Evolutionary conservation across 495 filamentous ascomycete genomes (phyloP), one percentile per base, ranked within the genome.

Genomic region (Aspergillus panamensis): DNA sequence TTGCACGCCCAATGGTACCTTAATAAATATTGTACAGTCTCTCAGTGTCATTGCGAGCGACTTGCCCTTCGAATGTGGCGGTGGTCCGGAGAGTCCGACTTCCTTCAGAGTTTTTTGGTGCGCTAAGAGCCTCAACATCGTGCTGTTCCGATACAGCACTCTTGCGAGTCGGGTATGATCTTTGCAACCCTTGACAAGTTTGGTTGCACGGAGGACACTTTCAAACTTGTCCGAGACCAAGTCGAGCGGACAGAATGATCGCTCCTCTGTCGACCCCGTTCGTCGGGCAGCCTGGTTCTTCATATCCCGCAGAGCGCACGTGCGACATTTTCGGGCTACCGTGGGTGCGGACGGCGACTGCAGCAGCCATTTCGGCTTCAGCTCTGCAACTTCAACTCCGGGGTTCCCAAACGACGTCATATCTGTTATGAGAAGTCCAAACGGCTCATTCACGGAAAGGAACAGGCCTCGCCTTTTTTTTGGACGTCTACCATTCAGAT

Each of bases 321-420:
- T 96, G 6, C 94, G 86, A 70, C 94, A 98, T 21, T 92, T 78
- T 19, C 66, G 80, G 14, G 88, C 80, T 6, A 71, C 61, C 0
- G 62, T 6, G 1, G 91, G 92, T 0, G 92, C 92, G 21, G 83
- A 84, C 1, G 89, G 90, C 0, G 90, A 94, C 61, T 93, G 92
- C 6, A 79, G 67, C 1, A 97, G 82, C 94, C 94, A 98, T 70
- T 98, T 98, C 6, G 93, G 91, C 65, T 98, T 98, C 63, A 97
- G 84, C 69, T 98, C 90, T 20, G 91, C 72, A 0, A 85, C 64
- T 0, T 77, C 70, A 17, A 82, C 75, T 17, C 62, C 70, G 8
- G 73, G 64, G n/a, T 74, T 69, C 10, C 64, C 64, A 29, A 59
- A 65, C 6, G 79, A 70, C 0, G 82, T 84, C 92, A 97, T 96